phyloP scores from a whole-genome alignment of 805 yeast species.

The Candida broadrunensis region DNA sequence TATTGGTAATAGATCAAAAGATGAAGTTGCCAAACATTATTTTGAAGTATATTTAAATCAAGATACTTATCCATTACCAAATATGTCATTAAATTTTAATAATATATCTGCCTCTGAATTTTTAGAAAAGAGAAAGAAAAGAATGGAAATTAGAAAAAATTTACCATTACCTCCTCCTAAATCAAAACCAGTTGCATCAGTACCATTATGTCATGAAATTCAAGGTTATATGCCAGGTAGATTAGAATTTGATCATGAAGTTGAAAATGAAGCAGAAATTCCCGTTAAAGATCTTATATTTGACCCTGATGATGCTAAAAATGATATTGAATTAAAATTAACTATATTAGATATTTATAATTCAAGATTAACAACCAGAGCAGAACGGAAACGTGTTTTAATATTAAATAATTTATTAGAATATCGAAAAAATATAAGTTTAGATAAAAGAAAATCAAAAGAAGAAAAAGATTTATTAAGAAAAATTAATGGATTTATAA shows the following conservation, averaged over 20 bases:
- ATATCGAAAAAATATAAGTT: slow-evolving; percentile 74
- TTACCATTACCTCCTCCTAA: slow-evolving; percentile 80
- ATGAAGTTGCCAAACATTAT: slow-evolving; percentile 88
- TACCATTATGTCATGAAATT: slow-evolving; percentile 93
- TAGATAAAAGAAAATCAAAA: slow-evolving; percentile 81
- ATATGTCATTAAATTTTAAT: slow-evolving; percentile 65
- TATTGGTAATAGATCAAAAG: slow-evolving; percentile 87
- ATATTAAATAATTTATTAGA: slow-evolving; percentile 77
- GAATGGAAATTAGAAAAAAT: slow-evolving; percentile 72
- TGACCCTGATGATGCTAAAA: slow-evolving; percentile 86
- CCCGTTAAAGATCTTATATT: slow-evolving; percentile 94
- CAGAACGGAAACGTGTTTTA: slow-evolving; percentile 84
- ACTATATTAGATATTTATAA: slow-evolving; percentile 87
- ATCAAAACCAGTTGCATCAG: slow-evolving; percentile 85
- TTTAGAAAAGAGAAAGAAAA: slow-evolving; percentile 56
- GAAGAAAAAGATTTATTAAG: slow-evolving; percentile 84
- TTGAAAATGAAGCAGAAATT: slow-evolving; percentile 94
- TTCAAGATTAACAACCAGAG: slow-evolving; percentile 83
- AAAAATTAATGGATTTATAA: slow-evolving; percentile 74
- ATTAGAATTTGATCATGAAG: slow-evolving; percentile 92
- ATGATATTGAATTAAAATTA: slow-evolving; percentile 86
- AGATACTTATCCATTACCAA: slow-evolving; percentile 82
- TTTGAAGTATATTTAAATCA: slow-evolving; percentile 66
- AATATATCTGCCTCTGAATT: slow-evolving; percentile 66
- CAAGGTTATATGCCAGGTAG: slow-evolving; percentile 99